Evolutionary conservation across 345 rosid genomes (phyloP).

Genomic region (Citrus sp.): DNA sequence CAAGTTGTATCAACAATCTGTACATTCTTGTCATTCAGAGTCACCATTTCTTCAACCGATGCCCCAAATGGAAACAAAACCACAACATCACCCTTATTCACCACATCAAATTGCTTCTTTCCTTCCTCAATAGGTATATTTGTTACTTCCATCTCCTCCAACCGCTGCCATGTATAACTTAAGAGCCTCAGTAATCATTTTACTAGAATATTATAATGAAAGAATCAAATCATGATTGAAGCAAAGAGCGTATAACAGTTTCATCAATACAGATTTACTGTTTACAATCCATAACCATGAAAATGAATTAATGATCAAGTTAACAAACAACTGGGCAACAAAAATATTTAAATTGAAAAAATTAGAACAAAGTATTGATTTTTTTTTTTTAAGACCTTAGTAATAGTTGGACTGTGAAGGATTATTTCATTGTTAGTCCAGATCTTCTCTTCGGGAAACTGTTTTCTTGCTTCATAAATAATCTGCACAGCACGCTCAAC

Average conservation of each 20-base stretch:
- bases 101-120: constrained; percentile 73
- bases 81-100: constrained; percentile 77
- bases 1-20: constrained; percentile 88
- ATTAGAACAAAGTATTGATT: neutral
- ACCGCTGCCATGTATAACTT: constrained; percentile 47
- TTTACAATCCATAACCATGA: neutral
- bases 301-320: neutral
- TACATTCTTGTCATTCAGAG: constrained; percentile 44
- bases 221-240: neutral
- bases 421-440: constrained; percentile 94
- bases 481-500: constrained; percentile 98
- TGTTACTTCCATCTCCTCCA: constrained; percentile 83
- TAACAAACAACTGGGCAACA: neutral
- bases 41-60: constrained; percentile 46
- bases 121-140: constrained; percentile 63
- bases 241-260: too few relatives aligned
- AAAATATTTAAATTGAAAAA: neutral
- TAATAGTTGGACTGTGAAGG: constrained; percentile 87
- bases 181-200: neutral
- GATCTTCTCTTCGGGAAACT: constrained; percentile 72
- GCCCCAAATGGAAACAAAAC: constrained; percentile 95
- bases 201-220: neutral
- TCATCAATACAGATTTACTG: too few relatives aligned
- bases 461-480: constrained; percentile 90
- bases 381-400: constrained; percentile 43